Percentiles rank a stretch among this genome's conserved stretches.
These are phyloP conservation scores for Russula emetica DNA, from an alignment of 768 basidiomycete genomes.

Conservation along the genomic window DNA sequence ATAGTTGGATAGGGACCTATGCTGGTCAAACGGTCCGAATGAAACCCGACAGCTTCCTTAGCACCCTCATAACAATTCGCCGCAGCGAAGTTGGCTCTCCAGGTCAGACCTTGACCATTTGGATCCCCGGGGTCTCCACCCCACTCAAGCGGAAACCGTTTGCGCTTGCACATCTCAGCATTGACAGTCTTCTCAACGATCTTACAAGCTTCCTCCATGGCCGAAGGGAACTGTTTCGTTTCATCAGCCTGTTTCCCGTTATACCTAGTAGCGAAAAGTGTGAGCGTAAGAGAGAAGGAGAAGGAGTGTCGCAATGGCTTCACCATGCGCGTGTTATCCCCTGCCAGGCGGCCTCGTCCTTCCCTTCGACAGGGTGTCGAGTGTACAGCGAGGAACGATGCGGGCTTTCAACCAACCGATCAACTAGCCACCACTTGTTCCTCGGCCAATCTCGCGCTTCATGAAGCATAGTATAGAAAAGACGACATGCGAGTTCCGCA, in stretches of 20 bases:
- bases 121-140: constrained; percentile 32
- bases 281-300: background rate
- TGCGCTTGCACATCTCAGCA: constrained; percentile 57
- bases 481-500: constrained; percentile 64
- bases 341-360: constrained; percentile 52
- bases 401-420: constrained; percentile 76
- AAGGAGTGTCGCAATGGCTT: constrained; percentile 14
- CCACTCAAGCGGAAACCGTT: constrained; percentile 68
- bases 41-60: constrained; percentile 76
- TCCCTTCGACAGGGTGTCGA: constrained; percentile 36
- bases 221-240: constrained; percentile 53
- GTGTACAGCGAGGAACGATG: constrained; percentile 79
- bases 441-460: constrained; percentile 58
- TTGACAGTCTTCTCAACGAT: constrained; percentile 70
- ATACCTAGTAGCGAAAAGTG: constrained; percentile 49
- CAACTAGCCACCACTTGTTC: constrained; percentile 84
- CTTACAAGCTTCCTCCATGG: constrained; percentile 76
- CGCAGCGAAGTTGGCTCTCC: constrained; percentile 83
- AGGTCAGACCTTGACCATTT: constrained; percentile 34
- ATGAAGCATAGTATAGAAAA: constrained; percentile 71
- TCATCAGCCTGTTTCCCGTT: constrained; percentile 63
- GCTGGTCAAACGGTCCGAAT: constrained; percentile 77
- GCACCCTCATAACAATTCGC: constrained; percentile 82
- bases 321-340: constrained; percentile 76
- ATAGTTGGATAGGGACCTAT: constrained; percentile 83